These are phyloP conservation scores for Grigorovia jiainica DNA, from an alignment of 805 yeast genomes.

Conservation along the genomic window DNA sequence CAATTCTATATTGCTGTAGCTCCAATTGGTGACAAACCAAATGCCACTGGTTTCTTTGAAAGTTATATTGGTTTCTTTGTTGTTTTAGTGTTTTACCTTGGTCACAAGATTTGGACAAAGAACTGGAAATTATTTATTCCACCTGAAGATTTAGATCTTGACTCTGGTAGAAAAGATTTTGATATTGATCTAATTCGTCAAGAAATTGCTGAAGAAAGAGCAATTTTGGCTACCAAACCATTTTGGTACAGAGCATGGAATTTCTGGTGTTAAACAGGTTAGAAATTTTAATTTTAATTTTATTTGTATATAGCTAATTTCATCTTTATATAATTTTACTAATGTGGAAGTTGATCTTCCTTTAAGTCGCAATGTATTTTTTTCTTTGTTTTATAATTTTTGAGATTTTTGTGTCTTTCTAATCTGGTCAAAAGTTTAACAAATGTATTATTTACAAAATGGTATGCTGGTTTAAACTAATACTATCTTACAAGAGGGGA, in stretches of 20 bases:
- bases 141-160: constrained; percentile 48
- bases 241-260: constrained; percentile 35
- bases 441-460: too few species aligned
- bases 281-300: too few species aligned
- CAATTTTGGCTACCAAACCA: constrained; percentile 35
- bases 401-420: too few species aligned
- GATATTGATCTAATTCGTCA: constrained; percentile 45
- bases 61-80: constrained; percentile 58
- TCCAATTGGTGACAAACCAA: constrained; percentile 49
- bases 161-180: constrained; percentile 50
- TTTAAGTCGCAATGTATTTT: too few species aligned
- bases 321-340: too few species aligned
- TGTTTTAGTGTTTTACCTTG: constrained; percentile 44
- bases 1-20: constrained; percentile 78
- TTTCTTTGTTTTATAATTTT: too few species aligned
- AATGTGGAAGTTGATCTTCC: too few species aligned
- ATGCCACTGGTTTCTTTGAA: constrained; percentile 53
- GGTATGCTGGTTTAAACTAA: too few species aligned
- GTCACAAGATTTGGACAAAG: constrained; percentile 46
- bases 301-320: too few species aligned
- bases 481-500: too few species aligned
- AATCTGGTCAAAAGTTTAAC: too few species aligned
- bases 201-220: constrained; percentile 44
- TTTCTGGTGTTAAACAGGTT: constrained; percentile 42
- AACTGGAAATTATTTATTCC: constrained; percentile 34